phyloP scores from a whole-genome alignment of 2,329 filamentous ascomycete species.

The Beauveria rudraprayagi region DNA sequence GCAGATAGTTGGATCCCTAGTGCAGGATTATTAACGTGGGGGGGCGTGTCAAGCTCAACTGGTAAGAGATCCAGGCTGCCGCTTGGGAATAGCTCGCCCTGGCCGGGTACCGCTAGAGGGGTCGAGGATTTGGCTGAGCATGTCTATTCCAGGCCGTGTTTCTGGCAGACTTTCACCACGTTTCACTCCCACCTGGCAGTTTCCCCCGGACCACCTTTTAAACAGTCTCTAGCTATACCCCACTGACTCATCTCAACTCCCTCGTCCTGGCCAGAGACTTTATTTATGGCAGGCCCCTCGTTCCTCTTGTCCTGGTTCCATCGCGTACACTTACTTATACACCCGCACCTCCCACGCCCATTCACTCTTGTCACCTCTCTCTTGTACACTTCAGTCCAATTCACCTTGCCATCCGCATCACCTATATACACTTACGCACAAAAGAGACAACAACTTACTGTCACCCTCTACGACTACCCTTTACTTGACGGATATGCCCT shows the following conservation, averaged over 20 bases:
- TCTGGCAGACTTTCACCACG: slow-evolving; percentile 6
- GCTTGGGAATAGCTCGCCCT: slow-evolving; percentile 5
- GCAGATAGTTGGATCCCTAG: not conserved
- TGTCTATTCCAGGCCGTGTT: slow-evolving; percentile 3
- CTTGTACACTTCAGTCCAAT: not conserved
- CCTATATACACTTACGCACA: not conserved
- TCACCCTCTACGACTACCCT: not conserved
- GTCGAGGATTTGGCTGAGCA: slow-evolving; percentile 2
- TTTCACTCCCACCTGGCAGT: slow-evolving; percentile 8
- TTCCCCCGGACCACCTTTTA: slow-evolving; percentile 10
- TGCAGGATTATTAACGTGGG: slow-evolving; percentile 2
- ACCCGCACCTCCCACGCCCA: not conserved
- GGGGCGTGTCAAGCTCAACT: not conserved
- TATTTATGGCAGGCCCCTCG: slow-evolving; percentile 7
- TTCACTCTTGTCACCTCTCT: not conserved
- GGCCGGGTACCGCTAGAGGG: slow-evolving; percentile 3
- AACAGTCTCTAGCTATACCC: slow-evolving; percentile 1
- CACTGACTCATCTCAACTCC: slow-evolving; percentile 11
- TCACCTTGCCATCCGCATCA: not conserved
- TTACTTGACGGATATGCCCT: slow-evolving; percentile 2
- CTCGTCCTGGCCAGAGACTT: slow-evolving; percentile 4
- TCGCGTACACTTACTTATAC: slow-evolving; percentile 7
- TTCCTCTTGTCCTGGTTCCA: not conserved
- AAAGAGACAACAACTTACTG: not conserved
- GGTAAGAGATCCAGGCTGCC: slow-evolving; percentile 1